A percentile compares a stretch with the other conserved stretches of the same genome.
phyloP scores from a whole-genome alignment of 2,329 filamentous ascomycete genomes.

The Trichophyton rubrum region DNA sequence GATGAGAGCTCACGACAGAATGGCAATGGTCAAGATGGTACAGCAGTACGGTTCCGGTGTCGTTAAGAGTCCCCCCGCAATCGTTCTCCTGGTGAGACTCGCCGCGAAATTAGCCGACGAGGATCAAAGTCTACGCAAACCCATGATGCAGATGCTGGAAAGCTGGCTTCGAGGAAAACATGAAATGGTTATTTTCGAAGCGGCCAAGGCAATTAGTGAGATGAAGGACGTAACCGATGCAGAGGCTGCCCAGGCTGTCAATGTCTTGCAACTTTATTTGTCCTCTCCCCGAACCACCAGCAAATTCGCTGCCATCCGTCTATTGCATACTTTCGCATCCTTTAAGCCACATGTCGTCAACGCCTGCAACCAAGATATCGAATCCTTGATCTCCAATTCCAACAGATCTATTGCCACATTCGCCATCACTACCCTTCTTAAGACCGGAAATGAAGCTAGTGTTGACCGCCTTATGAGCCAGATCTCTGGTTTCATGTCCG shows the following conservation, averaged over 20 bases:
- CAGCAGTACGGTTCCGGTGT: slow-evolving; percentile 92
- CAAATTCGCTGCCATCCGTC: slow-evolving; percentile 93
- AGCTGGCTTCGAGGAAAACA: slow-evolving; percentile 97
- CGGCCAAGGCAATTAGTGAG: slow-evolving; percentile 93
- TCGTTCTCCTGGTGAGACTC: slow-evolving; percentile 81
- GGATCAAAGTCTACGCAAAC: slow-evolving; percentile 73
- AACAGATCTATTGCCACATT: slow-evolving; percentile 98
- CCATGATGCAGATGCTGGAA: slow-evolving; percentile 94
- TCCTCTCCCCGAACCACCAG: slow-evolving; percentile 90
- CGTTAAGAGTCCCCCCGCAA: slow-evolving; percentile 87
- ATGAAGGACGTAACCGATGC: slow-evolving; percentile 85
- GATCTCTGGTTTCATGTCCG: slow-evolving; percentile 94
- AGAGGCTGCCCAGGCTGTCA: slow-evolving; percentile 82
- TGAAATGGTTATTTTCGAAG: slow-evolving; percentile 99
- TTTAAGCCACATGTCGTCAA: slow-evolving; percentile 92
- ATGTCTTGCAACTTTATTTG: slow-evolving; percentile 91
- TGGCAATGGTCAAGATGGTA: slow-evolving; percentile 99
- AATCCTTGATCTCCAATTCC: slow-evolving; percentile 88
- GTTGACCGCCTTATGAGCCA: slow-evolving; percentile 98
- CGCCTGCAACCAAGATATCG: slow-evolving; percentile 92
- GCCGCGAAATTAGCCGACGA: slow-evolving; percentile 92
- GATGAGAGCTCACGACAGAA: slow-evolving; percentile 93
- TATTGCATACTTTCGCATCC: slow-evolving; percentile 88
- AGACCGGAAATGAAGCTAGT: slow-evolving; percentile 94
- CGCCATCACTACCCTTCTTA: slow-evolving; percentile 92